These are phyloP conservation scores for Aspergillus brunneoviolaceus DNA, from an alignment of 2,329 filamentous ascomycete genomes.

Conservation along the genomic window DNA sequence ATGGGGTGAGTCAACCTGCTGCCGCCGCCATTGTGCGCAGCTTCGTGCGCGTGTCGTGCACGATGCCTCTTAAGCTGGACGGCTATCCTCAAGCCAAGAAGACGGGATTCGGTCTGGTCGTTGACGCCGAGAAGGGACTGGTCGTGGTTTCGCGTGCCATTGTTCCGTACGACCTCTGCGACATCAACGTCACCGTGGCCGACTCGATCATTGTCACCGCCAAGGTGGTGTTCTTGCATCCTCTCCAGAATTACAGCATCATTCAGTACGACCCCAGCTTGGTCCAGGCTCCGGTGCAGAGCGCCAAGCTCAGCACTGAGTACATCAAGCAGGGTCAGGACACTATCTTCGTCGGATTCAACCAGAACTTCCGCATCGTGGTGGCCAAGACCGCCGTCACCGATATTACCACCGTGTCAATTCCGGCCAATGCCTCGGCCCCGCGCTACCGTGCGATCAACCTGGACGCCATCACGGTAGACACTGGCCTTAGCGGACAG, in stretches of 20 bases:
- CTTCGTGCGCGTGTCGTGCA: slow-evolving; percentile 89
- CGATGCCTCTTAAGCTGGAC: slow-evolving; percentile 93
- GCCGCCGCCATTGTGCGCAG: slow-evolving; percentile 93
- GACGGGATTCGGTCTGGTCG: slow-evolving; percentile 94
- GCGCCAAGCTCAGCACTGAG: slow-evolving; percentile 76
- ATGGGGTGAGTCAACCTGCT: slow-evolving; percentile 81
- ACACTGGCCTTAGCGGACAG: slow-evolving; percentile 85
- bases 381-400: slow-evolving; percentile 93
- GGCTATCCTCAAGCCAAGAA: slow-evolving; percentile 95
- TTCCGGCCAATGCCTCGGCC: slow-evolving; percentile 87
- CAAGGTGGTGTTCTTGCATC: slow-evolving; percentile 93
- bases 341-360: slow-evolving; percentile 97
- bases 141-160: slow-evolving; percentile 93
- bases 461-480: slow-evolving; percentile 93
- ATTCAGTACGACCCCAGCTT: slow-evolving; percentile 91
- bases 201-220: slow-evolving; percentile 93
- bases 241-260: slow-evolving; percentile 93
- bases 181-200: slow-evolving; percentile 93
- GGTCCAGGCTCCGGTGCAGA: slow-evolving; percentile 91
- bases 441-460: slow-evolving; percentile 94
- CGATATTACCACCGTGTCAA: slow-evolving; percentile 94
- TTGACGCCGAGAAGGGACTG: slow-evolving; percentile 92
- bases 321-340: slow-evolving; percentile 89
- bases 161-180: slow-evolving; percentile 93
- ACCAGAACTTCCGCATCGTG: slow-evolving; percentile 89